phyloP scores from a whole-genome alignment of 306 rosid genomes.

The Rosa rugosa region DNA sequence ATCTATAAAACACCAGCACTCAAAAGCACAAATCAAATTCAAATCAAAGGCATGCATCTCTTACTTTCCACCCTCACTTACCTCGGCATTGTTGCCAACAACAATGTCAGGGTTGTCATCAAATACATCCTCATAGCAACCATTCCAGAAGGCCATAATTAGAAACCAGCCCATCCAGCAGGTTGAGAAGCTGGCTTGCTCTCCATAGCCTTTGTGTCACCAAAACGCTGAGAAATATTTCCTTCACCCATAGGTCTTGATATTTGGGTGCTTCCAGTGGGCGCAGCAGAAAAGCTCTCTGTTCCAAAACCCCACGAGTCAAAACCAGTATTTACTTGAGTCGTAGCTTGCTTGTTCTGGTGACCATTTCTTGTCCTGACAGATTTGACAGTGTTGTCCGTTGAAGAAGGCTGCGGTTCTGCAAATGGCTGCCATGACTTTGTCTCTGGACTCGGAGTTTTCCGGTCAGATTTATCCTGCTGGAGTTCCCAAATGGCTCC shows the following conservation, averaged over 20 bases:
- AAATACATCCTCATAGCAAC: constrained; percentile 22
- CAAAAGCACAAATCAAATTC: constrained; percentile 39
- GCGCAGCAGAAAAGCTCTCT: constrained; percentile 59
- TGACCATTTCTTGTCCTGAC: constrained; percentile 63
- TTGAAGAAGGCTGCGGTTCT: constrained; percentile 42
- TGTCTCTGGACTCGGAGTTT: constrained; percentile 52
- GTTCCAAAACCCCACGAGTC: constrained; percentile 84
- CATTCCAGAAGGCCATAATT: constrained; percentile 24
- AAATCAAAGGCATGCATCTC: constrained; percentile 11
- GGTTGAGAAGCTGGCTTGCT: constrained; percentile 72
- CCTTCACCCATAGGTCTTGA: constrained; percentile 49
- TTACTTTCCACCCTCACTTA: constrained; percentile 27
- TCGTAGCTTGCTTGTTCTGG: constrained; percentile 46
- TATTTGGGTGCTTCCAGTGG: constrained; percentile 49
- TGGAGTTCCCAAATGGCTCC: constrained; percentile 41
- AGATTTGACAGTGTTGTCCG: constrained; percentile 55
- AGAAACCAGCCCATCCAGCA: constrained; percentile 99
- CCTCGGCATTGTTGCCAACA: constrained; percentile 20
- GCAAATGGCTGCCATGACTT: constrained; percentile 83
- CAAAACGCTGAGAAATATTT: constrained; percentile 42
- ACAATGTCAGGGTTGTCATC: not conserved
- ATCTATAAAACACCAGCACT: constrained; percentile 46
- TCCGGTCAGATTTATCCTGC: constrained; percentile 52
- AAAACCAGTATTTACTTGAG: constrained; percentile 44
- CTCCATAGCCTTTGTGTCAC: constrained; percentile 49